Evolutionary conservation across 164 flowering plant genomes (phyloP).

Genomic region (Akebia trifoliata): DNA sequence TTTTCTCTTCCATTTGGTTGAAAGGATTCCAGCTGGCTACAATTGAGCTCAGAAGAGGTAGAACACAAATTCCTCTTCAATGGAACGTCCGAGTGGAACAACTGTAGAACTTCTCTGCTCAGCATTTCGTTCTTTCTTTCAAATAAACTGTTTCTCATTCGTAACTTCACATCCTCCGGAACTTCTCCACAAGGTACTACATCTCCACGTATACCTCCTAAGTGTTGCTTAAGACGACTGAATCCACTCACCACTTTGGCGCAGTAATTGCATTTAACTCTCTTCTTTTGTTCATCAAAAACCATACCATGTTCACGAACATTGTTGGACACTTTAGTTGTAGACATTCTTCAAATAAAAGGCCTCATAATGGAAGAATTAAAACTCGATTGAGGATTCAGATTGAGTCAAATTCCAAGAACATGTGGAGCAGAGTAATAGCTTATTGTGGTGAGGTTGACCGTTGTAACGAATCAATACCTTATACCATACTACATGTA

Average conservation of each 20-base stretch:
- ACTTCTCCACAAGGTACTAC: constrained; percentile 39
- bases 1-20: constrained; percentile 14
- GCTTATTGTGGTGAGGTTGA: no score
- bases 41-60: constrained; percentile 9
- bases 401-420: no score
- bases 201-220: constrained; percentile 48
- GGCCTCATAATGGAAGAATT: no score
- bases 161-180: constrained; percentile 31
- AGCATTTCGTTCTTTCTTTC: constrained; percentile 15
- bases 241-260: constrained; percentile 35
- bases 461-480: no score
- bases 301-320: constrained; percentile 35
- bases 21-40: constrained; percentile 10
- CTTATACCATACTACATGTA: no score
- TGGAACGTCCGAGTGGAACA: constrained; percentile 15
- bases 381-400: no score
- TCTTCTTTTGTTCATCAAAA: constrained; percentile 25
- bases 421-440: no score
- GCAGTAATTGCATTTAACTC: constrained; percentile 50
- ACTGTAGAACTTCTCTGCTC: constrained; percentile 21
- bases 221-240: constrained; percentile 46
- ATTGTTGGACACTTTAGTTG: constrained; percentile 11
- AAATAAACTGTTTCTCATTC: constrained; percentile 24
- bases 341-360: constrained; percentile 18
- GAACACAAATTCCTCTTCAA: constrained; percentile 15